phyloP scores from a whole-genome alignment of 1,284 basidiomycete genomes.

The Tremellales sp. region DNA sequence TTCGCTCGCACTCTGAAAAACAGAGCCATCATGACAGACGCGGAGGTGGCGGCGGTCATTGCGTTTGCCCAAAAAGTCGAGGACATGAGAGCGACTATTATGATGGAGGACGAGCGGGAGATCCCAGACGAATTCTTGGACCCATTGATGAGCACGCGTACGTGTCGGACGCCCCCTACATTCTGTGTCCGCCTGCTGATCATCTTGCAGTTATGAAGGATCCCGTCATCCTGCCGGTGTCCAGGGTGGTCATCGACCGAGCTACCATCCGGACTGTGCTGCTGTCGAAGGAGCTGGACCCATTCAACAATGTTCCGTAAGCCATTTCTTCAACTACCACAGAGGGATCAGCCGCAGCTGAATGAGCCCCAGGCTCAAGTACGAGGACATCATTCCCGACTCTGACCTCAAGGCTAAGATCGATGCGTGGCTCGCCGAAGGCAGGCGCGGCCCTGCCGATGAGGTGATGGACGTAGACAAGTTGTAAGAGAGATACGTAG shows the following conservation, averaged over 20 bases:
- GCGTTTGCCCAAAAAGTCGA: conserved; percentile 80
- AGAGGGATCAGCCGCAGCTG: not conserved
- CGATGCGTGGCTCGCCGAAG: conserved; percentile 58
- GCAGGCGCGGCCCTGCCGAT: conserved; percentile 34
- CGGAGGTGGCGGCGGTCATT: conserved; percentile 71
- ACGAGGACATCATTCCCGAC: conserved; percentile 77
- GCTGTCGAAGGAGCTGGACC: conserved; percentile 83
- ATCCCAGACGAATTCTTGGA: conserved; percentile 88
- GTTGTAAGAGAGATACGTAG: conserved; percentile 9
- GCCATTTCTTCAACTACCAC: conserved; percentile 6
- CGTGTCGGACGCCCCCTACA: too few species aligned
- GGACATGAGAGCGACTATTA: conserved; percentile 67
- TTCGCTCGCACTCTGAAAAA: conserved; percentile 68
- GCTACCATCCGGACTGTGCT: conserved; percentile 94
- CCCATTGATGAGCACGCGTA: conserved; percentile 31
- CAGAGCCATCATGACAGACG: conserved; percentile 68
- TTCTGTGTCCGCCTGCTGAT: conserved; percentile 1
- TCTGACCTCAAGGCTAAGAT: conserved; percentile 61
- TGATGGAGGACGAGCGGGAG: conserved; percentile 86
- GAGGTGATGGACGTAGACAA: conserved; percentile 44
- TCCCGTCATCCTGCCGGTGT: conserved; percentile 86
- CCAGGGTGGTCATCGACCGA: conserved; percentile 74
- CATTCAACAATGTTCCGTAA: conserved; percentile 76
- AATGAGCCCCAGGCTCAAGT: conserved; percentile 57
- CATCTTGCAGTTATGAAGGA: conserved; percentile 81